Base-by-base conservation (phyloP, 75 land plant species). In the Selaginella moellendorffii region DNA sequence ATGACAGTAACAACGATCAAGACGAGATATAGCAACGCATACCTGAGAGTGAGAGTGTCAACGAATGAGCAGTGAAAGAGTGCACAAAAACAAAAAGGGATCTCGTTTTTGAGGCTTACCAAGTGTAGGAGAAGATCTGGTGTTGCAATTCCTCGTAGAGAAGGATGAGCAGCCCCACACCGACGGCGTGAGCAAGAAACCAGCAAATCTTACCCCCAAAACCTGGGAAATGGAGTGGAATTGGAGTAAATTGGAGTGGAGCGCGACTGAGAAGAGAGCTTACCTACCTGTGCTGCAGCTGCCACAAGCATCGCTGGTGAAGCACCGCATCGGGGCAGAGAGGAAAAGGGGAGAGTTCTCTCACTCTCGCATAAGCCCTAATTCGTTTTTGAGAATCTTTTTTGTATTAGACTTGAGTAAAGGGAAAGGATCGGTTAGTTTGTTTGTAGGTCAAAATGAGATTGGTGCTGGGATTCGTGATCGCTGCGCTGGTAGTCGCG, bases 21-120 rank as follows among this genome's bases (percentile, higher is more conserved):
- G 18, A 83, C 17, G 61, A 85, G 31, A 70, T 88, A 92, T 1
- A 77, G 25, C 14, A 64, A 77, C 24, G 80, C 78, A 54, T 80
- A 83, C 96, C 96, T 89, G 80, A 54, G n/a, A n/a, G n/a, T n/a
- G n/a, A n/a, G n/a, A n/a, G n/a, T n/a, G n/a, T n/a, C n/a, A n/a
- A n/a, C n/a, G n/a, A n/a, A n/a, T n/a, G n/a, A n/a, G 46, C 46
- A 36, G 5, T 36, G 46, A 5, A 36, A 5, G 14, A 5, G 46
- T 36, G 46, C 5, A 14, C 5, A 36, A 14, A 36, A 14, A 36
- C 5, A 36, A 36, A 36, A 36, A 36, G 14, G 14, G 5, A 5
- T 5, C 14, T 36, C 5, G 14, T 5, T 36, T 36, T 14, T 36
- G 46, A 5, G 14, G 14, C 46, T 36, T 36, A 36, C 46, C 46